phyloP scores from a whole-genome alignment of 1,284 basidiomycete species.

The Apiotrichum gracile region DNA sequence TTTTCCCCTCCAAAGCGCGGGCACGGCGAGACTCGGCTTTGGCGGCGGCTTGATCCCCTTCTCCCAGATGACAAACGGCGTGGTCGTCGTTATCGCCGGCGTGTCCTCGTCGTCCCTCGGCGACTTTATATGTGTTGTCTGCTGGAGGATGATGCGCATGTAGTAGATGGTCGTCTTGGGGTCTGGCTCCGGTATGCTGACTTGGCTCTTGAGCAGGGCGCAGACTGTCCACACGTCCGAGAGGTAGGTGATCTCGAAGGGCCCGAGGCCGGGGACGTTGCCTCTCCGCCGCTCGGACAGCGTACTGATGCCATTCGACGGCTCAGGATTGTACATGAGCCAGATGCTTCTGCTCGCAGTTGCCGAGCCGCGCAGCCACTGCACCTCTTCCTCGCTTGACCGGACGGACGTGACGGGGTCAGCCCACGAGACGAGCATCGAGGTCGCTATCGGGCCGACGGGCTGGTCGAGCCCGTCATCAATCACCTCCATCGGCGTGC shows the following conservation, averaged over 20 bases:
- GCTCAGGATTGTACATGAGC: constrained; percentile 28
- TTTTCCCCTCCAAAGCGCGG: constrained; percentile 25
- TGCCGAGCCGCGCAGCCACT: constrained; percentile 24
- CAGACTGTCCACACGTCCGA: constrained; percentile 37
- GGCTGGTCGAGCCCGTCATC: background rate
- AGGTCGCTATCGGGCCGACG: constrained; percentile 5
- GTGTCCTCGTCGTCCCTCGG: constrained; percentile 23
- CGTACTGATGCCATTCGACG: constrained; percentile 15
- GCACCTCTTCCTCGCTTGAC: constrained; percentile 2
- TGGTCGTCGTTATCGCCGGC: constrained; percentile 8
- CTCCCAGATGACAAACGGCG: constrained; percentile 11
- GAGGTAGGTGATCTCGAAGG: constrained; percentile 22
- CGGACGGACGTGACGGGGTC: constrained; percentile 2
- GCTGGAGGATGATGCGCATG: constrained; percentile 27
- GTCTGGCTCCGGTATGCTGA: constrained; percentile 19
- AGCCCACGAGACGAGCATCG: constrained; percentile 7
- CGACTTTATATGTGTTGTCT: constrained; percentile 28
- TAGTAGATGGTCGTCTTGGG: constrained; percentile 29
- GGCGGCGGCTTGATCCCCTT: constrained; percentile 15
- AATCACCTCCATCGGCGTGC: background rate
- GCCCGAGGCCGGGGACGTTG: constrained; percentile 21
- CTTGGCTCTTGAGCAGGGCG: constrained; percentile 20
- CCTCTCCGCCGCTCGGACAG: constrained; percentile 22
- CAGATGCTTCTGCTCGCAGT: constrained; percentile 16
- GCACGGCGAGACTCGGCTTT: constrained; percentile 15